Evolutionary conservation across 352 stramenopile species (phyloP).

Genomic region (Phytophthora litchii): DNA sequence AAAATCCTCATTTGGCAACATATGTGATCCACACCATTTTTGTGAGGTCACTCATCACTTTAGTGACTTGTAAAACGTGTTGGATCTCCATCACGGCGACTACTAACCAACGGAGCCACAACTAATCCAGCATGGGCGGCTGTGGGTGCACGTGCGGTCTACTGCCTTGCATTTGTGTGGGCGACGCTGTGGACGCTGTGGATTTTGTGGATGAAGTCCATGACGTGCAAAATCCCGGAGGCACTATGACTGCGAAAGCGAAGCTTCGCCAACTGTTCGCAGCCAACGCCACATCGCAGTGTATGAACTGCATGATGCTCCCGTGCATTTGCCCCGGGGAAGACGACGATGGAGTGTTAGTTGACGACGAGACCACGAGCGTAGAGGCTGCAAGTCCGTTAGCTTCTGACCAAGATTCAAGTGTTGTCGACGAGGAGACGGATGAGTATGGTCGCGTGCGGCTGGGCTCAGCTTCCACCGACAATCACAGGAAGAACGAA

Average conservation of each 20-base stretch:
- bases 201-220: constrained; percentile 14
- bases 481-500: constrained; percentile 3
- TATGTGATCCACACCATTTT: too few species aligned
- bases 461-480: constrained; percentile 21
- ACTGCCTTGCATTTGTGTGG: constrained; percentile 76
- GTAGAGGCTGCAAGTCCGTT: constrained; percentile 46
- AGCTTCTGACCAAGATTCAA: constrained; percentile 25
- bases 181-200: constrained; percentile 40
- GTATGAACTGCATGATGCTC: constrained; percentile 76
- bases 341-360: constrained; percentile 37
- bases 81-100: constrained; percentile 8
- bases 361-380: constrained; percentile 52
- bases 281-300: constrained; percentile 61
- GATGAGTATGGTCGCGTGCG: constrained; percentile 68
- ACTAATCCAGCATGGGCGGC: constrained; percentile 4
- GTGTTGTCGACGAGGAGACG: constrained; percentile 34
- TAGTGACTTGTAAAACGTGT: background rate
- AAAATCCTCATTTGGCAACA: too few species aligned
- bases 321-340: constrained; percentile 78
- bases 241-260: constrained; percentile 16
- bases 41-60: background rate
- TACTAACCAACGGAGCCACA: constrained; percentile 7
- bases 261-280: constrained; percentile 64
- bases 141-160: constrained; percentile 63
- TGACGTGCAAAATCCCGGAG: background rate